A percentile compares a stretch with the other conserved stretches of the same genome.
Evolutionary conservation across 2,329 filamentous ascomycete species (phyloP).

Genomic region (Aspergillus phoenicis): DNA sequence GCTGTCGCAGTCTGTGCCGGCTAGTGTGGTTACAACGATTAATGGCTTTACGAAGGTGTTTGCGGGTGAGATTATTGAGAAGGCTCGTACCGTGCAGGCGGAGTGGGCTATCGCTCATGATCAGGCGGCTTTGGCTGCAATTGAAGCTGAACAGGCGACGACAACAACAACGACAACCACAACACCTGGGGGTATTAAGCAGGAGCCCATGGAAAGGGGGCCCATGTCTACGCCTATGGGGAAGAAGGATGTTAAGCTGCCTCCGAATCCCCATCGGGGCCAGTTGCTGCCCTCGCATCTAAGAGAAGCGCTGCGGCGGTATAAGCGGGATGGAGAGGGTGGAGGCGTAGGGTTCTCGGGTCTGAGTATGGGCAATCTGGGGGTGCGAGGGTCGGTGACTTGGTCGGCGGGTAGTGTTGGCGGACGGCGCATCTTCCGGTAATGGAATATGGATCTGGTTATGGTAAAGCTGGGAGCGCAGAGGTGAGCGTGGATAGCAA

Average conservation of each 20-base stretch:
- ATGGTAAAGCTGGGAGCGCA: background rate
- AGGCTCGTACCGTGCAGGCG: conserved; percentile 64
- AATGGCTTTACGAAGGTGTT: conserved; percentile 68
- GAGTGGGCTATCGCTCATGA: conserved; percentile 54
- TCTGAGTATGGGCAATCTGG: conserved; percentile 49
- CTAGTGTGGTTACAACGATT: conserved; percentile 65
- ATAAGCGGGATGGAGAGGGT: conserved; percentile 53
- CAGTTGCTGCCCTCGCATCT: conserved; percentile 53
- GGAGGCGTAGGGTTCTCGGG: conserved; percentile 52
- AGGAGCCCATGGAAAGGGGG: conserved; percentile 26
- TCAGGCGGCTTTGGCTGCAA: conserved; percentile 56
- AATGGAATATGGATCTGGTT: background rate
- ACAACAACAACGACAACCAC: conserved; percentile 25
- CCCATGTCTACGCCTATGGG: background rate
- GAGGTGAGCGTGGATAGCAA: background rate
- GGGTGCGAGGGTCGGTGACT: conserved; percentile 46
- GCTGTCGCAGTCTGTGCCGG: conserved; percentile 66
- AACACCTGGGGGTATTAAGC: conserved; percentile 22
- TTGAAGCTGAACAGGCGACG: conserved; percentile 57
- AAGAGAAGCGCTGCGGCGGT: conserved; percentile 52
- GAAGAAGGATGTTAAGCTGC: conserved; percentile 33
- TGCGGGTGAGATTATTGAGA: conserved; percentile 66
- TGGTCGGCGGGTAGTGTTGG: conserved; percentile 46
- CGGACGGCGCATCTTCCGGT: conserved; percentile 47
- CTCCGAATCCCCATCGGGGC: conserved; percentile 50